Base-by-base conservation (phyloP, 2,329 filamentous ascomycete species). In the Aspergillus jensenii region DNA sequence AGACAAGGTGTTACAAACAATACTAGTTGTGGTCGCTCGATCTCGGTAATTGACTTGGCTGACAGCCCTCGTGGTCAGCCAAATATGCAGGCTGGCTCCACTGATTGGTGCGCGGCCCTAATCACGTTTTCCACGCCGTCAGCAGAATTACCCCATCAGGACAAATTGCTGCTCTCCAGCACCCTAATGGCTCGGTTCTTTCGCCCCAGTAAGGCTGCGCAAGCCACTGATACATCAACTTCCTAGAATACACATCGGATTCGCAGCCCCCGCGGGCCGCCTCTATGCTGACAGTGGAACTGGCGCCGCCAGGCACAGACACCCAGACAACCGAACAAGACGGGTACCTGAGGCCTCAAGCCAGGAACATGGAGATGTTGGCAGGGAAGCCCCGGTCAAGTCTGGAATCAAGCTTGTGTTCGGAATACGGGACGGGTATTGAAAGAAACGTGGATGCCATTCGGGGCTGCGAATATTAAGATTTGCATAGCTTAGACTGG, bases 401-500 rank as follows among this genome's bases (percentile, higher is more conserved):
- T 5, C 43, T 45, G 3, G 9, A 31, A 31, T 31, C 27, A 31
- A 31, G 27, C 27, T 31, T 31, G 27, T 31, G 27, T 7, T 37
- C 14, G 35, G 12, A 14, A 37, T 37, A 37, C 35, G 35, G 35
- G 12, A 37, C 12, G 35, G 15, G 35, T 37, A 37, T 37, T 37
- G 35, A 37, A 37, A 37, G 35, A 37, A 37, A 37, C 35, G 9
- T 31, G 27, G 27, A 31, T 31, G 27, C 27, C 27, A 31, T 9
- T 31, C 14, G 35, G 35, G 12, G 14, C 15, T 37, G 35, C 35
- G 15, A 37, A 44, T 56, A 17, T 47, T 49, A 62, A 44, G 63
- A 64, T 65, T 65, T 64, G 62, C 64, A 62, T 58, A 65, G 63
- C 65, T 63, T 65, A 63, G 63, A 55, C 57, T 64, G 60, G 59